Base-by-base conservation (phyloP, 148 eudicot genomes). In the Chenopodium quinoa region DNA sequence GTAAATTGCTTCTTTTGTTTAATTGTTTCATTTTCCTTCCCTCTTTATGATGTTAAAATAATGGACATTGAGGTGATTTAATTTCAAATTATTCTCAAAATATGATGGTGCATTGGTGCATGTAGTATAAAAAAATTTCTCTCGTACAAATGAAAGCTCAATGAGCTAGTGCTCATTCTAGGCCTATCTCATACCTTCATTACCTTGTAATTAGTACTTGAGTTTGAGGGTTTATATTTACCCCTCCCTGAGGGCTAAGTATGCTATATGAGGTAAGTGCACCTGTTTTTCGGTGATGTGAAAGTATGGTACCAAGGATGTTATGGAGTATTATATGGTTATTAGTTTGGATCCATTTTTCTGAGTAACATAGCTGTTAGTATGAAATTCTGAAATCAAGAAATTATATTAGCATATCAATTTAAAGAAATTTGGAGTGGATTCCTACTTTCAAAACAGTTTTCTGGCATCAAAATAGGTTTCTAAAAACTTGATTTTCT, bases 1-100 rank as follows among this genome's bases (percentile, higher is more conserved):
- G 97, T 95, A 74, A 13, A 12, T 27, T 52, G 82, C 2, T 46
- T 20, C 80, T 81, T 78, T 25, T 60, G 19, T 44, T 50, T 46
- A 14, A 27, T 56, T 78, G 60, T 34, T 19, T 29, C 47, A 69
- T 72, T 68, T 37, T 48, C 2, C 70, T 23, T 23, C 52, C 20
- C 48, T 47, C 23, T 13, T 50, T 50, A n/a, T 37, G 71, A 20
- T 22, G 19, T 27, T 31, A 32, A 10, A 48, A 7, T 0, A 47
- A 47, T 29, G 13, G 66, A 50, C 78, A 16, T 20, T n/a, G 7
- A 0, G 66, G 25, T 29, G 7, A 67, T 29, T 19, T 71, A 0
- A 27, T 46, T 72, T 60, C 40, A 19, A 3, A 2, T 65, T 54
- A 34, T 31, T 7, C 34, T 56, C 77, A 19, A 40, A 17, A 27